Evolutionary conservation across 441 rosid species (phyloP), one percentile per base, ranked within the genome.

Genomic region (Capsella rubella): DNA sequence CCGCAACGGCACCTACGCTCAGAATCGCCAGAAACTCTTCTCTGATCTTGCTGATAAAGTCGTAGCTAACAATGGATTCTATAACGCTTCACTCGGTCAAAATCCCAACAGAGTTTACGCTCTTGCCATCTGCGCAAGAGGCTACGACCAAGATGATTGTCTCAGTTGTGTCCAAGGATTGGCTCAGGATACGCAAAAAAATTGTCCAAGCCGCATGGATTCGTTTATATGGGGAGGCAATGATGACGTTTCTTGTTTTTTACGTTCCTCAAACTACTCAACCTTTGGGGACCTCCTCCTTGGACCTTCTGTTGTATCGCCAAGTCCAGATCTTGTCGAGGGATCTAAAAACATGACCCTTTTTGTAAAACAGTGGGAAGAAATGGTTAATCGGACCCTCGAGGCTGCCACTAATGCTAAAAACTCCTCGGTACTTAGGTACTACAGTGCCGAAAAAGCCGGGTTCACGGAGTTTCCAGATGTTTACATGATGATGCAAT

Each of bases 401-500:
- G 5, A 56, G 21, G 54, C 35, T 12, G 56, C 73, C 9, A 25
- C 50, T 0, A 7, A 25, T 14, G n/a, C 79, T 28, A 45, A n/a
- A 15, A 73, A 56, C n/a, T 52, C 80, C 13, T 74, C 69, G 0
- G 72, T 14, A n/a, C 78, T 75, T 1, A 81, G 64, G 73, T 75
- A 69, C 25, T 56, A 62, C 53, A 76, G 67, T 6, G 64, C 69
- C 13, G 51, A 11, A 8, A 32, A 16, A 57, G 66, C 78, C 5
- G 10, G 58, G 8, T 51, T 56, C 4, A 58, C 71, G 1, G 2
- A 34, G 25, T 60, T 37, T 12, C 58, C 34, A 11, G 55, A 10
- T 9, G 74, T 75, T 16, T 69, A 72, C n/a, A 45, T 68, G 31
- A 11, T 68, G 35, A 81, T 78, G 84, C 81, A 73, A 46, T 80